phyloP scores from a whole-genome alignment of 768 basidiomycete genomes.

The Hypholoma sublateritium region DNA sequence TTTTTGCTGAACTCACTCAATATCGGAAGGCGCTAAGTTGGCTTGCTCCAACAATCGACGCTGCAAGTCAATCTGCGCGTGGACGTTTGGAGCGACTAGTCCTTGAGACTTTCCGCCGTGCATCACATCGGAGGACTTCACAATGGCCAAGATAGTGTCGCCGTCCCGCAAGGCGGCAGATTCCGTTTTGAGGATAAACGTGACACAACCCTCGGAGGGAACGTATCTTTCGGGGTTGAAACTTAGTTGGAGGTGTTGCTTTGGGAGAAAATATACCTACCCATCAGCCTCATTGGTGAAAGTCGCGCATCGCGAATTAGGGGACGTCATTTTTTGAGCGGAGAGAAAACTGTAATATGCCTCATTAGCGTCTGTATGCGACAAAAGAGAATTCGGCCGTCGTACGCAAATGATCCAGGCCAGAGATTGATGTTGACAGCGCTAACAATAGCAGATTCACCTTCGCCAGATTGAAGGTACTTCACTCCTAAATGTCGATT shows the following conservation, averaged over 20 bases:
- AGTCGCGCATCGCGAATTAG: slow-evolving; percentile 32
- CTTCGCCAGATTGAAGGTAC: slow-evolving; percentile 24
- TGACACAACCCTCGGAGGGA: slow-evolving; percentile 28
- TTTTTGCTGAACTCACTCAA: slow-evolving; percentile 18
- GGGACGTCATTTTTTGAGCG: slow-evolving; percentile 31
- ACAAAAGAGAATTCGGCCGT: neutral
- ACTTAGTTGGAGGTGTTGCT: neutral
- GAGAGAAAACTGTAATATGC: slow-evolving; percentile 24
- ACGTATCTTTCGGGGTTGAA: slow-evolving; percentile 22
- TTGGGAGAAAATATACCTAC: slow-evolving; percentile 11
- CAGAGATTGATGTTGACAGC: slow-evolving; percentile 25
- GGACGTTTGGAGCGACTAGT: slow-evolving; percentile 26
- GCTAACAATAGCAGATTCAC: slow-evolving; percentile 28
- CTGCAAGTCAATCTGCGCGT: slow-evolving; percentile 25
- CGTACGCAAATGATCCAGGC: slow-evolving; percentile 26
- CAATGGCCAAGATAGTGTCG: slow-evolving; percentile 25
- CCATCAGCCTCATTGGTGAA: slow-evolving; percentile 33
- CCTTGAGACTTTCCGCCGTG: slow-evolving; percentile 32
- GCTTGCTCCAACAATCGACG: slow-evolving; percentile 21
- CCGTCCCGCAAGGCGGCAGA: slow-evolving; percentile 27
- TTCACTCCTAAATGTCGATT: slow-evolving; percentile 20
- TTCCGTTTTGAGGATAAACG: slow-evolving; percentile 28
- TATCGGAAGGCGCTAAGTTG: slow-evolving; percentile 19
- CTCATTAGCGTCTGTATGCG: neutral
- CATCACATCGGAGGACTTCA: slow-evolving; percentile 25